Base-by-base conservation (phyloP, 768 basidiomycete species). In the Kwoniella sp. region DNA sequence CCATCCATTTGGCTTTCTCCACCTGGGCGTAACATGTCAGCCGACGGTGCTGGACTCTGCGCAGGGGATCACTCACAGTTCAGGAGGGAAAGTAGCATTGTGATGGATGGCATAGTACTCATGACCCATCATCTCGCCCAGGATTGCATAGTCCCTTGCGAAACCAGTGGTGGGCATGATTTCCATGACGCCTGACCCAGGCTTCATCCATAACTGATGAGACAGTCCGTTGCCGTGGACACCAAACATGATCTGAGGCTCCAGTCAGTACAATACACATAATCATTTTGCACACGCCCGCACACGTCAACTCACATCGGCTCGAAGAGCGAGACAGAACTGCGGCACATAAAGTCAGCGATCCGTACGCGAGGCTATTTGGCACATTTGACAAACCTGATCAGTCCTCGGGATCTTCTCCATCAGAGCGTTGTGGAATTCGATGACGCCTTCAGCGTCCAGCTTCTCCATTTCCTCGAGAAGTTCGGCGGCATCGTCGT, bases 181-280 rank as follows among this genome's bases (percentile, higher is more conserved):
- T 49, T 71, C 69, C 47, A 71, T 65, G 1, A 71, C 69, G 1
- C 47, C 65, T n/a, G 58, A 57, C 9, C 60, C 62, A 13, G 67
- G 67, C 49, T 53, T 58, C 64, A 62, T 61, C 69, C 69, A 71
- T 46, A 71, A 22, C 49, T 62, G 59, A 60, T 71, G 69, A 9
- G 55, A 68, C 1, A 71, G 55, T 5, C 69, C 69, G 24, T 71
- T 71, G n/a, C 69, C 69, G 33, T 71, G 69, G 15, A 71, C 67
- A 21, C 63, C 69, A 7, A 71, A 49, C 59, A 71, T 58, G 40
- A 70, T 64, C 60, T 70, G 22, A n/a, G n/a, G n/a, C n/a, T n/a
- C n/a, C n/a, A n/a, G n/a, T n/a, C 58, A 51, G 30, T 44, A 44
- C 40, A 12, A n/a, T n/a, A n/a, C n/a, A n/a, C n/a, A n/a, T n/a